Percentiles rank a stretch among this genome's conserved stretches.
These are phyloP conservation scores for Aspergillus homomorphus DNA, from an alignment of 495 filamentous ascomycete genomes.

Conservation along the genomic window DNA sequence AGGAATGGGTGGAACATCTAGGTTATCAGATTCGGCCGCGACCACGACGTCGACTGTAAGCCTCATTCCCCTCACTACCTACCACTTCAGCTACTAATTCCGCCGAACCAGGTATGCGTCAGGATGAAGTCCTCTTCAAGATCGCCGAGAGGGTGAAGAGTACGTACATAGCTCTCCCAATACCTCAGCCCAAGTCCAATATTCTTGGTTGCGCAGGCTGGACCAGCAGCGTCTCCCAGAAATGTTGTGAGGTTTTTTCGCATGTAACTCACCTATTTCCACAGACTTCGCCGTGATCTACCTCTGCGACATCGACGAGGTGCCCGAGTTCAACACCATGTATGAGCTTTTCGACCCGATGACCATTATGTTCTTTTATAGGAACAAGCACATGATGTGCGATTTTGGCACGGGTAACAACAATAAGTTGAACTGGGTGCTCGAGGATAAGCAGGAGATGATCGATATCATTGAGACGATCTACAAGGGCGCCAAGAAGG, in stretches of 20 bases:
- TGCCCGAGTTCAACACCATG: conserved; percentile 98
- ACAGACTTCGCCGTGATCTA: conserved; percentile 75
- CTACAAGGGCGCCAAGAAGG: conserved; percentile 96
- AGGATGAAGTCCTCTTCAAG: conserved; percentile 91
- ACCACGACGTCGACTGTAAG: conserved; percentile 63
- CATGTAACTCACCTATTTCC: background rate
- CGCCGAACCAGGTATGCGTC: conserved; percentile 64
- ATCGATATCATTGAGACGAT: conserved; percentile 99
- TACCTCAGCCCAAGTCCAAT: background rate
- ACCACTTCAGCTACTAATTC: conserved; percentile 18
- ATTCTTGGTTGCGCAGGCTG: too few species aligned
- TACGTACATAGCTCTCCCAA: conserved; percentile 14
- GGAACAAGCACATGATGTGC: conserved; percentile 98
- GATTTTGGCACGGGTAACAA: conserved; percentile 99
- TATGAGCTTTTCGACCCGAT: conserved; percentile 72
- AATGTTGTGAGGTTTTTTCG: too few species aligned
- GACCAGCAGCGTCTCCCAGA: too few species aligned
- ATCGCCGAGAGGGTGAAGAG: conserved; percentile 48
- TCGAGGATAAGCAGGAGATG: conserved; percentile 97
- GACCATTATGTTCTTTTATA: conserved; percentile 89
- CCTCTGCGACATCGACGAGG: conserved; percentile 93
- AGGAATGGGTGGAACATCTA: background rate
- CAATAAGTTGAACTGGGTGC: conserved; percentile 95
- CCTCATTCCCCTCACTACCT: background rate
- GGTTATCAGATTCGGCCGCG: conserved; percentile 79